Evolutionary conservation across 73 alveolate genomes (phyloP).

Genomic region (Tetrahymena malaccensis): DNA sequence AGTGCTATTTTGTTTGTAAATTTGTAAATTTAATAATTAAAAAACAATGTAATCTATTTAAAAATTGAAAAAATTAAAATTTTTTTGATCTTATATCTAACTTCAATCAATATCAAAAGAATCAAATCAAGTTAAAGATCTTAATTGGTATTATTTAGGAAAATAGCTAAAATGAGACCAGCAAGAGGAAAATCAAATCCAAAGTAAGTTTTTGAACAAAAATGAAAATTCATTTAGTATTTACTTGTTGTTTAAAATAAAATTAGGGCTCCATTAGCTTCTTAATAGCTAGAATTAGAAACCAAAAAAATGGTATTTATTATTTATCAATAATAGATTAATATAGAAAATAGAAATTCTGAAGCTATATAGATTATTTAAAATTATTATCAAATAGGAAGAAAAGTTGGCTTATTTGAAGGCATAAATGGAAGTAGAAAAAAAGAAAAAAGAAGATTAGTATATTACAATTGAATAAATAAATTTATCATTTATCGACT

Average conservation of each 20-base stretch:
- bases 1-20: neutral
- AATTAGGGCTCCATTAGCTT: neutral
- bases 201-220: neutral
- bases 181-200: neutral
- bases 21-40: neutral
- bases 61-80: neutral
- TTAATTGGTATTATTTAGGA: neutral
- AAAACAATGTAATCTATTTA: neutral
- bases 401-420: neutral
- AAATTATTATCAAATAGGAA: neutral
- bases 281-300: neutral
- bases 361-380: neutral
- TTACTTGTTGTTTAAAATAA: neutral
- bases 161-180: neutral
- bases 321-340: neutral
- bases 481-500: neutral
- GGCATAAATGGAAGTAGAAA: neutral
- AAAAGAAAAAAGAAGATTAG: neutral
- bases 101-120: neutral
- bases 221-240: neutral
- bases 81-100: neutral
- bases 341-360: neutral
- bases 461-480: neutral
- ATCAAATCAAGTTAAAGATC: neutral
- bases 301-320: neutral